phyloP scores from a whole-genome alignment of 2,329 filamentous ascomycete genomes.

The Arthrobotrys musiformis region DNA sequence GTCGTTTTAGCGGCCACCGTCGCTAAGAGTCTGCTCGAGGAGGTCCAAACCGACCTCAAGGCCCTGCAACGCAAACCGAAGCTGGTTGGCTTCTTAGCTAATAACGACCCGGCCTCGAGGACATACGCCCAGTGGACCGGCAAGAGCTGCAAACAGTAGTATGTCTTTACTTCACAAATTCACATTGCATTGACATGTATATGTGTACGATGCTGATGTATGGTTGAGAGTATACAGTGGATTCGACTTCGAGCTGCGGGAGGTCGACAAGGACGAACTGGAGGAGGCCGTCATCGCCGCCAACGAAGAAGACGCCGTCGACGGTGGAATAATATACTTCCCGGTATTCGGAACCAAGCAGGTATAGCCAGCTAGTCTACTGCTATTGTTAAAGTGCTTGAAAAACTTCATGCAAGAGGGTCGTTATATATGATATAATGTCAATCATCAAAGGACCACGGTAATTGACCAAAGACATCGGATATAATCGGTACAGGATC shows the following conservation, averaged over 20 bases:
- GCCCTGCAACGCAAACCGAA: conserved; percentile 70
- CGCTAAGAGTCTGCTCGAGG: conserved; percentile 80
- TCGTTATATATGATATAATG: background rate
- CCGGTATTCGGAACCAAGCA: conserved; percentile 80
- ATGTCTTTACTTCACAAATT: conserved; percentile 65
- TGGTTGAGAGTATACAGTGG: conserved; percentile 75
- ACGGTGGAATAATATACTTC: conserved; percentile 92
- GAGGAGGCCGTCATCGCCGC: conserved; percentile 88
- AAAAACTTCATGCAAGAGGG: background rate
- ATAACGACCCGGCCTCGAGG: conserved; percentile 86
- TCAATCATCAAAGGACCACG: background rate
- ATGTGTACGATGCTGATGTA: conserved; percentile 21
- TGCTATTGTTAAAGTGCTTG: too few relatives aligned
- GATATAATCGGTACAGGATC: conserved; percentile 70
- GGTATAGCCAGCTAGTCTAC: conserved; percentile 26
- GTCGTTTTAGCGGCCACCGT: conserved; percentile 89
- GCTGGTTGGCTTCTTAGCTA: conserved; percentile 90
- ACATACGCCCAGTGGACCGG: conserved; percentile 98
- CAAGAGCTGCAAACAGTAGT: conserved; percentile 97
- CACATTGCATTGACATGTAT: too few relatives aligned
- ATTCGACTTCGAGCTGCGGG: conserved; percentile 86
- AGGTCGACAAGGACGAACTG: conserved; percentile 84
- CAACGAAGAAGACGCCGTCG: conserved; percentile 74
- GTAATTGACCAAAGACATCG: too few relatives aligned
- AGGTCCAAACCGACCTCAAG: conserved; percentile 70